phyloP scores from a whole-genome alignment of 371 early-diverging fungal genomes.

The Actinomucor elegans region DNA sequence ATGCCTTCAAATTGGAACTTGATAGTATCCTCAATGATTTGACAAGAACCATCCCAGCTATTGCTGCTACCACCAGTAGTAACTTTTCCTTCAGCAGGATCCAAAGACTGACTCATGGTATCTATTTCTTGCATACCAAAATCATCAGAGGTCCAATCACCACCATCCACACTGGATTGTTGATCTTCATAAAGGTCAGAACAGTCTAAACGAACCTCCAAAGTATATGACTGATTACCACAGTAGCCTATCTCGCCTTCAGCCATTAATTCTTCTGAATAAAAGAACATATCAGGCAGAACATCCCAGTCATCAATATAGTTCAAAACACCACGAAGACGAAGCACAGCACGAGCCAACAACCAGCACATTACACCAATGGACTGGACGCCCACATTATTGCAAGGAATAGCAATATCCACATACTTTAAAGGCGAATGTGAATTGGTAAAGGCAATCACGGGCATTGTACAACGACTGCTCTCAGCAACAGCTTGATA shows the following conservation, averaged over 20 bases:
- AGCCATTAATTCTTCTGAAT: slow-evolving; percentile 45
- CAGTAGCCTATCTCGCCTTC: not conserved
- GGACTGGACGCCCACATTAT: slow-evolving; percentile 98
- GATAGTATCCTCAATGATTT: too few species aligned
- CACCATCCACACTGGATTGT: not conserved
- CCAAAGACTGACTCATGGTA: too few species aligned
- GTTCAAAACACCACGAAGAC: slow-evolving; percentile 92
- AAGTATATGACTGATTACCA: too few species aligned
- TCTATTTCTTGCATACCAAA: not conserved
- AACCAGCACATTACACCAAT: slow-evolving; percentile 98
- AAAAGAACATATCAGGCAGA: slow-evolving; percentile 99
- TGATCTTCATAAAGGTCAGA: not conserved
- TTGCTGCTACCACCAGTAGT: too few species aligned
- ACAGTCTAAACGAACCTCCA: too few species aligned
- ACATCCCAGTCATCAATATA: slow-evolving; percentile 88
- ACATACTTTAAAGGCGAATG: slow-evolving; percentile 94
- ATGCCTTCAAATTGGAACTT: not conserved
- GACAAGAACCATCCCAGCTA: too few species aligned
- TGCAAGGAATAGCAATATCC: slow-evolving; percentile 99
- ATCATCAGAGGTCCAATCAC: not conserved
- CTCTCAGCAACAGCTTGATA: slow-evolving; percentile 99
- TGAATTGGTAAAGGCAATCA: slow-evolving; percentile 98
- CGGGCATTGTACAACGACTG: slow-evolving; percentile 98
- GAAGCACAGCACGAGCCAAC: slow-evolving; percentile 96
- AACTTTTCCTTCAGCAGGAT: too few species aligned